These are phyloP conservation scores for Crucihimalaya himalaica DNA, from an alignment of 345 rosid genomes.

Conservation along the genomic window DNA sequence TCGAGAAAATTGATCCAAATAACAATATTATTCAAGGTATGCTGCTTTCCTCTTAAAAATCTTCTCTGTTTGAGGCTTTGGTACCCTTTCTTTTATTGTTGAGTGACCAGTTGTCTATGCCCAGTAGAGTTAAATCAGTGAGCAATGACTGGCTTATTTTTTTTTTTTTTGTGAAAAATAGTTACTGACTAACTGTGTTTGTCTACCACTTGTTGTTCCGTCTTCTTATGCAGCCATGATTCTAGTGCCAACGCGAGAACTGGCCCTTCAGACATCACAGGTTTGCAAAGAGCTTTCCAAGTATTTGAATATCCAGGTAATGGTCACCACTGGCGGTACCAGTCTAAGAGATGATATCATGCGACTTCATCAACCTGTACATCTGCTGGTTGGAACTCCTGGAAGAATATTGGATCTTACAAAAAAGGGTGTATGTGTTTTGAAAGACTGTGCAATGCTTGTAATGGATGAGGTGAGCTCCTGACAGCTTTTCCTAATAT, in stretches of 20 bases:
- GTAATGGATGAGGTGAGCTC: conserved; percentile 93
- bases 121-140: background rate
- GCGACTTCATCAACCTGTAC: conserved; percentile 98
- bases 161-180: background rate
- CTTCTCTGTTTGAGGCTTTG: conserved; percentile 1
- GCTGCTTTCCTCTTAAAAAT: background rate
- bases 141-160: background rate
- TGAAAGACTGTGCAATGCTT: conserved; percentile 96
- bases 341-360: conserved; percentile 99
- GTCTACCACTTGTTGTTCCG: background rate
- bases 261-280: conserved; percentile 99
- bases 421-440: conserved; percentile 87
- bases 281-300: conserved; percentile 99
- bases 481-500: conserved; percentile 16
- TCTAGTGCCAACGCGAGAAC: conserved; percentile 94
- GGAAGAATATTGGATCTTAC: conserved; percentile 98
- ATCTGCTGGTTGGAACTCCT: conserved; percentile 97
- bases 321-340: conserved; percentile 99
- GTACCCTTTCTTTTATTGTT: background rate
- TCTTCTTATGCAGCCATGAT: conserved; percentile 66
- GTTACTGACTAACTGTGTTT: background rate
- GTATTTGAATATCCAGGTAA: conserved; percentile 88
- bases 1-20: conserved; percentile 96
- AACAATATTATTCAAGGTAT: conserved; percentile 95
- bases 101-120: background rate